Conservation (phyloP, 106 monocot genomes). For the Dendrobium catenatum region DNA sequence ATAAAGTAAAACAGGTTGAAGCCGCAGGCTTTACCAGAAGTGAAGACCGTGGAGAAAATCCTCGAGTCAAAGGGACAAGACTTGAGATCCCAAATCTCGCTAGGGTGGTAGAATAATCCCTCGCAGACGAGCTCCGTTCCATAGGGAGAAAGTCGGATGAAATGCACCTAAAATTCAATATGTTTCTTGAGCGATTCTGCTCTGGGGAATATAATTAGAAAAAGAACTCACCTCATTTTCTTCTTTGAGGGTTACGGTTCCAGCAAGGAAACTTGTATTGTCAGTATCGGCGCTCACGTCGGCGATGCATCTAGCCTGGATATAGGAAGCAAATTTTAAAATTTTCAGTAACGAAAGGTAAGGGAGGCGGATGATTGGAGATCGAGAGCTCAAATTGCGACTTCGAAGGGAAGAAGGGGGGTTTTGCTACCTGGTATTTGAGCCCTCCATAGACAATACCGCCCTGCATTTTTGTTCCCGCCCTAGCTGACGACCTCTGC, state of each 20-base stretch:
- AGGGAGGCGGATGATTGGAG: background rate
- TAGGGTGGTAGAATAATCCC: slow-evolving; percentile 85
- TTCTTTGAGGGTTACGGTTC: slow-evolving; percentile 86
- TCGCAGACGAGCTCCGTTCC: slow-evolving; percentile 88
- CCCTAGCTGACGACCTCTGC: background rate
- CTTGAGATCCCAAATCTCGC: slow-evolving; percentile 93
- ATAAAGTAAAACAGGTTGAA: background rate
- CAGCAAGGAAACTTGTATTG: slow-evolving; percentile 82
- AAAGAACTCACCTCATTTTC: slow-evolving; percentile 65
- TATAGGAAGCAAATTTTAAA: background rate
- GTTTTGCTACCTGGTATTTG: slow-evolving; percentile 76
- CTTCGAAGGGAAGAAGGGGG: background rate
- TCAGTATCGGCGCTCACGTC: slow-evolving; percentile 75
- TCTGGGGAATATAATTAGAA: background rate
- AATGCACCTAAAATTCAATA: slow-evolving; percentile 53
- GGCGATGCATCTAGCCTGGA: slow-evolving; percentile 86
- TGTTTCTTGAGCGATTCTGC: background rate
- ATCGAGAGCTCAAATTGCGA: background rate
- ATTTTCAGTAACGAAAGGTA: slow-evolving; percentile 1
- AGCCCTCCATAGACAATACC: slow-evolving; percentile 97
- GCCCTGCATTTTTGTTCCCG: slow-evolving; percentile 42
- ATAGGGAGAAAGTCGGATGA: slow-evolving; percentile 71
- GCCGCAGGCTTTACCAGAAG: slow-evolving; percentile 47
- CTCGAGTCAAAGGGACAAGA: slow-evolving; percentile 83
- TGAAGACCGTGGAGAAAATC: slow-evolving; percentile 88